Evolutionary conservation across 345 rosid genomes (phyloP).

Genomic region (Hibiscus trionum): DNA sequence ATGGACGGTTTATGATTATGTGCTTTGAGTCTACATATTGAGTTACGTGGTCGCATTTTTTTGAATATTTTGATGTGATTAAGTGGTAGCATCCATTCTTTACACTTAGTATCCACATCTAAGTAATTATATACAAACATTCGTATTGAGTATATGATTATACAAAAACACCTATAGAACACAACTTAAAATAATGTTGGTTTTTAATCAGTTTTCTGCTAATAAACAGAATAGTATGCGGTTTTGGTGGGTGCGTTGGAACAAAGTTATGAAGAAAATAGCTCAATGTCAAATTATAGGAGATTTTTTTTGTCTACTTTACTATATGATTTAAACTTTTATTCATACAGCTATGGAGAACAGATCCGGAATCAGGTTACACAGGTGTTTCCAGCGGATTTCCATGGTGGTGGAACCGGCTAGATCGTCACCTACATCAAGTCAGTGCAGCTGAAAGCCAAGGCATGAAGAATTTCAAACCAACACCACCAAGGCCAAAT

Average conservation of each 20-base stretch:
- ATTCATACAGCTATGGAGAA: slow-evolving; percentile 46
- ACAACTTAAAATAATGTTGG: no score
- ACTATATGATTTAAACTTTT: background rate
- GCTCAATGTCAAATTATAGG: background rate
- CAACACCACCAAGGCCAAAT: slow-evolving; percentile 44
- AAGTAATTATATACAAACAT: background rate
- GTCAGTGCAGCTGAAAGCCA: slow-evolving; percentile 37
- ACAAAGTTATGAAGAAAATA: no score
- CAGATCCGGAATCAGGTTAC: slow-evolving; percentile 44
- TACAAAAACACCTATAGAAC: no score
- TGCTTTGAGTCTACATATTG: background rate
- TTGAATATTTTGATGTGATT: no score
- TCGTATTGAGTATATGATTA: background rate
- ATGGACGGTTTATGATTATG: background rate
- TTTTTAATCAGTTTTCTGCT: no score
- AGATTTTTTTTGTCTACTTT: background rate
- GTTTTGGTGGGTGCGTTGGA: no score
- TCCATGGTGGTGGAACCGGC: slow-evolving; percentile 99
- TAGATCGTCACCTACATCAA: slow-evolving; percentile 56
- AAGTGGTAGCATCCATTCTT: background rate
- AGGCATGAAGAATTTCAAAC: slow-evolving; percentile 30
- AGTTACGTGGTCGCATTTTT: no score
- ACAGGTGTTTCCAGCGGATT: slow-evolving; percentile 32
- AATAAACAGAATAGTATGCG: no score
- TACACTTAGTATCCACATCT: no score